Conservation (phyloP, 2,329 filamentous ascomycete species). For the Cytospora paraplurivora region DNA sequence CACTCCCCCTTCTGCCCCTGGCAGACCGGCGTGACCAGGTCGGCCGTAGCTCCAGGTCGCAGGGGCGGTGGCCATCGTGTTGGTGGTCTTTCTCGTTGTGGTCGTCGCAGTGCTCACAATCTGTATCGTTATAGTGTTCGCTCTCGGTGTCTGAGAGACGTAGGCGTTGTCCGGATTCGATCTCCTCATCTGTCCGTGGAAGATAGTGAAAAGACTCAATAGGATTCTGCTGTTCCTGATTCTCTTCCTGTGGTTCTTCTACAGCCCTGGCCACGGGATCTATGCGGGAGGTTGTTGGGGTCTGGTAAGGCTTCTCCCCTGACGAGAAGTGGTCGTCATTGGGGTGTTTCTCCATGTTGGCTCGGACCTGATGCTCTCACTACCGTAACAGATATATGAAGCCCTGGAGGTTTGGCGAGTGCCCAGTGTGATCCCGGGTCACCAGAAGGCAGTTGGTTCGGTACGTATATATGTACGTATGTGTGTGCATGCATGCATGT, state of each 20-base stretch:
- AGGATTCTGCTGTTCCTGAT: background rate
- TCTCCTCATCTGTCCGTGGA: conserved; percentile 19
- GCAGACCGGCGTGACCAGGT: conserved; percentile 28
- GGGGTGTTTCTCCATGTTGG: conserved; percentile 7
- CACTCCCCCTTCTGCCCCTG: conserved; percentile 18
- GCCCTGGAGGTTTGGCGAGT: no score
- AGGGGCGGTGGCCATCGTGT: conserved; percentile 38
- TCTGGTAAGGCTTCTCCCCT: background rate
- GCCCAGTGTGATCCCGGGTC: no score
- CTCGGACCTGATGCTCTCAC: background rate
- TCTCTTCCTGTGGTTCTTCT: background rate
- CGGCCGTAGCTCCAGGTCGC: conserved; percentile 32
- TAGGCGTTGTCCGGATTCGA: conserved; percentile 11
- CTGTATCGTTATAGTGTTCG: conserved; percentile 7
- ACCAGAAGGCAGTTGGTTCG: no score
- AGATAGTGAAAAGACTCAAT: conserved; percentile 12
- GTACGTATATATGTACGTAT: no score
- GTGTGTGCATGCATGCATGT: no score
- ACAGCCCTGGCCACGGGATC: background rate
- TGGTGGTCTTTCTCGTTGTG: conserved; percentile 25
- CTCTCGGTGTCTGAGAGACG: conserved; percentile 21
- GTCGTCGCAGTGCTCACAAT: conserved; percentile 20
- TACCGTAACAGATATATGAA: no score
- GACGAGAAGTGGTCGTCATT: background rate
- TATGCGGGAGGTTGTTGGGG: background rate